Base-by-base conservation (phyloP, 768 basidiomycete genomes). In the Mycena epipterygia region DNA sequence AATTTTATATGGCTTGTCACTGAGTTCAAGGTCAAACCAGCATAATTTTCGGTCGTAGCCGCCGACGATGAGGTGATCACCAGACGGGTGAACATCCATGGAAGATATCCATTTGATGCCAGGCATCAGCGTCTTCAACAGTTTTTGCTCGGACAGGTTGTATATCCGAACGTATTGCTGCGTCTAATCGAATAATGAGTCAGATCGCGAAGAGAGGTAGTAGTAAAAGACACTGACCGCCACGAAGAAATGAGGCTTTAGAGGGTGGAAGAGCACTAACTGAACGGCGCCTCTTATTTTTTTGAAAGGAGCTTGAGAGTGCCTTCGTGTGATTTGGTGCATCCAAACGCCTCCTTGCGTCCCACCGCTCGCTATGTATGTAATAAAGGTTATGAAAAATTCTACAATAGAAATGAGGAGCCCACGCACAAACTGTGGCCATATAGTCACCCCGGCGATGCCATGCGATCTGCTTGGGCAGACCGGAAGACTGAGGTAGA, bases 1-100 rank as follows among this genome's bases (percentile, higher is more conserved):
- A 63, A 98, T 90, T 83, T 98, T 98, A 88, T 97, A 99, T 1
- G 98, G 98, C 80, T 97, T 98, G 72, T 95, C 93, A 74, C 93
- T 95, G 64, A 99, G 90, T 77, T 99, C 98, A 73, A 99, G 85
- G 84, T 99, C 98, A 81, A 99, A 99, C 98, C 98, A 99, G 80
- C 96, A 97, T 19, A 99, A 84, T 80, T 98, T 98, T 74, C 94
- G 92, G 84, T 99, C 98, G 81, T 99, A 99, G 53, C 95, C 95
- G 68, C 98, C 98, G 57, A 99, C 95, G 70, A 99, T 95, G 70
- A 99, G 85, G 84, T 99, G 96, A 76, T 99, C 97, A 32, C 95
- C 95, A 58, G 93, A 93, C 25, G 97, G 95, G 81, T 99, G 98
- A 29, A 99, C 89, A 79, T 99, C 97, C 92, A 99, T 93, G 13